Percentiles rank a stretch among this genome's conserved stretches.
Conservation (phyloP, 352 stramenopile genomes). For the Globisporangium emineosum region DNA sequence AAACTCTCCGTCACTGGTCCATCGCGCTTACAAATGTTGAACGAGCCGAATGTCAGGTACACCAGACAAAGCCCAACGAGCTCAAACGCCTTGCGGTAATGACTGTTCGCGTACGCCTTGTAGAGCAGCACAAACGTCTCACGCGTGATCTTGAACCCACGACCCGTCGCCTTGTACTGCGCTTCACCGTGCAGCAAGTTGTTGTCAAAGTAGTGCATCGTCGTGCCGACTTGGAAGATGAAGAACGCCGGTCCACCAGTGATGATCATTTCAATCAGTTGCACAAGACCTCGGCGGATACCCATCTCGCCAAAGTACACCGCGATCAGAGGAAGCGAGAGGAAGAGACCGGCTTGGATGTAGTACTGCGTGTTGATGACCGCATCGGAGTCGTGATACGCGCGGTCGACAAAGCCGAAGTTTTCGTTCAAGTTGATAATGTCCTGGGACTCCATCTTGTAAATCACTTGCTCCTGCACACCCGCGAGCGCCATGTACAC, state of each 20-base stretch:
- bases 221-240: conserved; percentile 80
- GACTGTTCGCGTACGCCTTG: conserved; percentile 69
- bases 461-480: conserved; percentile 67
- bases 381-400: conserved; percentile 53
- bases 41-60: conserved; percentile 70
- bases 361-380: conserved; percentile 86
- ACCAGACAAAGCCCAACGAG: conserved; percentile 70
- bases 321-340: conserved; percentile 72
- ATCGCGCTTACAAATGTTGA: conserved; percentile 57
- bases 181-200: conserved; percentile 77
- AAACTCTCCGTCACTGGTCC: conserved; percentile 38
- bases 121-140: conserved; percentile 82
- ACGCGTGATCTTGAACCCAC: conserved; percentile 82
- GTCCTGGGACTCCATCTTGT: conserved; percentile 69
- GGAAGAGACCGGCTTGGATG: conserved; percentile 77
- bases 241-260: conserved; percentile 73
- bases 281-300: conserved; percentile 58
- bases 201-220: conserved; percentile 86
- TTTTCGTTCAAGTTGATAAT: conserved; percentile 63
- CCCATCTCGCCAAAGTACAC: conserved; percentile 84
- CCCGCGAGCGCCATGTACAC: conserved; percentile 75
- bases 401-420: conserved; percentile 57
- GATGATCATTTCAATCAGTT: conserved; percentile 78
- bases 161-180: conserved; percentile 78
- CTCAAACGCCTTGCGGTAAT: conserved; percentile 82